A percentile compares a stretch with the other conserved stretches of the same genome.
Evolutionary conservation across 2,329 filamentous ascomycete genomes (phyloP).

Genomic region (Aspergillus texensis): DNA sequence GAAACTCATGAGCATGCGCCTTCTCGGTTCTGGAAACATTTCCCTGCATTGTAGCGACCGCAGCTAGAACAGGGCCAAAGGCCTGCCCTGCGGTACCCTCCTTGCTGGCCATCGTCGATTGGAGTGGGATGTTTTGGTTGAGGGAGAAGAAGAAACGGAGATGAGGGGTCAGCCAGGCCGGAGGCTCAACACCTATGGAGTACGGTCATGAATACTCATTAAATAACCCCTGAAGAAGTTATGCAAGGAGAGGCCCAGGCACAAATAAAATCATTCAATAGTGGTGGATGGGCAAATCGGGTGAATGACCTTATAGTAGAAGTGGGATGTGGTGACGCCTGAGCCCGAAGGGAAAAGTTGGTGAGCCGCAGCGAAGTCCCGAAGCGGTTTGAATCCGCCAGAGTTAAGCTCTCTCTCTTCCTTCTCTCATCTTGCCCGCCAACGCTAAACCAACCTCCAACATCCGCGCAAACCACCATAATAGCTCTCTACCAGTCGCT

Average conservation of each 20-base stretch:
- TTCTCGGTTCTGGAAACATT: constrained; percentile 81
- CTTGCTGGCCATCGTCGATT: constrained; percentile 66
- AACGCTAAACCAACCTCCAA: not conserved
- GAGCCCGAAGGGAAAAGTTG: constrained; percentile 33
- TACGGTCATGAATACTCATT: constrained; percentile 28
- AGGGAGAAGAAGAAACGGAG: constrained; percentile 17
- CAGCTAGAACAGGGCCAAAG: constrained; percentile 83
- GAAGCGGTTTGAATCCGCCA: constrained; percentile 15
- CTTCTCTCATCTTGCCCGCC: constrained; percentile 8
- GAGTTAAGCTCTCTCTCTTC: constrained; percentile 17
- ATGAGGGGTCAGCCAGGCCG: constrained; percentile 30
- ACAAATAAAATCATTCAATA: constrained; percentile 6
- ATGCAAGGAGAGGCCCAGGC: constrained; percentile 11
- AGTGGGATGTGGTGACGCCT: constrained; percentile 32
- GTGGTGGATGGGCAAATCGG: constrained; percentile 9
- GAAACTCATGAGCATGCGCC: constrained; percentile 84
- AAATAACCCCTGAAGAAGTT: constrained; percentile 18
- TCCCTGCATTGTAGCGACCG: constrained; percentile 86
- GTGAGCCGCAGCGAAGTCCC: constrained; percentile 29
- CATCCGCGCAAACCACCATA: not conserved
- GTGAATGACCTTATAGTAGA: constrained; percentile 12
- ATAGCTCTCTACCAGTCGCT: not conserved
- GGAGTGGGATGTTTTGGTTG: constrained; percentile 31
- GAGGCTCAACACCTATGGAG: constrained; percentile 27
- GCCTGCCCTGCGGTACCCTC: constrained; percentile 64